Conservation (phyloP, 2,329 filamentous ascomycete species). For the Hypoxylon sp. region DNA sequence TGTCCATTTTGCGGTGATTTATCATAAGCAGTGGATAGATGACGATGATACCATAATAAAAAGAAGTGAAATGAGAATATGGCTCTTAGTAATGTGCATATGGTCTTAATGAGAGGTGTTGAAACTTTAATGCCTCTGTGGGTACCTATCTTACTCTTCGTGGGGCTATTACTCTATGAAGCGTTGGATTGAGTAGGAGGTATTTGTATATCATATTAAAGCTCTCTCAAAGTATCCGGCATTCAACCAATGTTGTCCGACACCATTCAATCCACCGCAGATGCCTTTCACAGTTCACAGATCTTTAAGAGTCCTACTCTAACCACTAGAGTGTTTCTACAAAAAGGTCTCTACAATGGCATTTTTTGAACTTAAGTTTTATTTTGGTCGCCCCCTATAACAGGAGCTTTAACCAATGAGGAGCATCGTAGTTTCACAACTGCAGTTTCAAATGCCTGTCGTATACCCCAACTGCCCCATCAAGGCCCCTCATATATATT, state of each 20-base stretch:
- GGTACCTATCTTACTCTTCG: neutral
- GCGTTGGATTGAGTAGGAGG: neutral
- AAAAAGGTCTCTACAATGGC: neutral
- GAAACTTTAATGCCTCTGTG: too few relatives aligned
- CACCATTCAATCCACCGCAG: neutral
- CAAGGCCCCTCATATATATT: too few relatives aligned
- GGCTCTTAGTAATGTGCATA: neutral
- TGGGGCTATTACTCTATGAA: neutral
- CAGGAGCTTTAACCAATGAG: too few relatives aligned
- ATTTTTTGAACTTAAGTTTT: neutral
- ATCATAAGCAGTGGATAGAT: neutral
- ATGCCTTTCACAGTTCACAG: neutral
- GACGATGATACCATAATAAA: constrained; percentile 28
- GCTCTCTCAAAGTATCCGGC: neutral
- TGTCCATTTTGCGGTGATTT: neutral
- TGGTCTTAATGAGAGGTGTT: neutral
- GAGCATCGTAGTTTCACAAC: too few relatives aligned
- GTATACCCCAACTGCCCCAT: too few relatives aligned
- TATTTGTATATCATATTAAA: neutral
- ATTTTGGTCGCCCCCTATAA: too few relatives aligned
- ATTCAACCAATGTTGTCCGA: neutral
- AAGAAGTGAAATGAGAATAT: constrained; percentile 12
- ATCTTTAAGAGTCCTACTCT: neutral
- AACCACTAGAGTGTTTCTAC: neutral
- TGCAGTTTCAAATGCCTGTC: too few relatives aligned